phyloP scores from a whole-genome alignment of 164 flowering plant genomes.

The Houttuynia cordata region DNA sequence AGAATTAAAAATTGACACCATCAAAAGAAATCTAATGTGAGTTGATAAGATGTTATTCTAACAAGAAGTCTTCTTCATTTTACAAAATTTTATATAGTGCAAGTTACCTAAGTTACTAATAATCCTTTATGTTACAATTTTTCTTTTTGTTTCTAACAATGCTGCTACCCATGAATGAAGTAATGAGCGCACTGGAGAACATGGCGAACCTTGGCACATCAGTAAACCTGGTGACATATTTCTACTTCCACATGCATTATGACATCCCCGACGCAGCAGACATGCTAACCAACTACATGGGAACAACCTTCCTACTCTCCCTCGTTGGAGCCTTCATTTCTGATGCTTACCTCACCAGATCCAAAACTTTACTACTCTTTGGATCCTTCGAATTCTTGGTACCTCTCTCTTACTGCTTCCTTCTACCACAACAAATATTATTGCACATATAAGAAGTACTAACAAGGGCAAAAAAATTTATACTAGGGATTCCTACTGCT shows the following conservation, averaged over 20 bases:
- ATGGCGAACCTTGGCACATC: constrained; percentile 13
- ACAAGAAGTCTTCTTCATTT: no score
- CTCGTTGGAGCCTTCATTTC: constrained; percentile 15
- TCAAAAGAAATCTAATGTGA: no score
- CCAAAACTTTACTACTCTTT: constrained; percentile 9
- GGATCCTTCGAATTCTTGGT: constrained; percentile 14
- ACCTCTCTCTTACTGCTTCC: neutral
- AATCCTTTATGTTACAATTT: no score
- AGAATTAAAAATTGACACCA: no score
- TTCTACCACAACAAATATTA: neutral
- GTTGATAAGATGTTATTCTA: no score
- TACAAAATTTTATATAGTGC: no score
- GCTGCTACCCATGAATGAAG: constrained; percentile 2
- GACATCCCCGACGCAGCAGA: constrained; percentile 9
- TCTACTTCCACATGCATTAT: constrained; percentile 11
- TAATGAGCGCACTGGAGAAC: constrained; percentile 11
- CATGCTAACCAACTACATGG: constrained; percentile 15
- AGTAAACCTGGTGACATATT: constrained; percentile 12
- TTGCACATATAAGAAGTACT: no score
- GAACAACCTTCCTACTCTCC: constrained; percentile 14
- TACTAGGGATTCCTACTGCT: constrained; percentile 7
- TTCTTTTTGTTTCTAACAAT: no score
- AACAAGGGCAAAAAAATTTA: no score
- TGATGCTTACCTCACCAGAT: constrained; percentile 14
- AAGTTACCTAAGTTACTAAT: no score